Conservation (phyloP, 2,329 filamentous ascomycete species). For the Exserohilum rostratum region DNA sequence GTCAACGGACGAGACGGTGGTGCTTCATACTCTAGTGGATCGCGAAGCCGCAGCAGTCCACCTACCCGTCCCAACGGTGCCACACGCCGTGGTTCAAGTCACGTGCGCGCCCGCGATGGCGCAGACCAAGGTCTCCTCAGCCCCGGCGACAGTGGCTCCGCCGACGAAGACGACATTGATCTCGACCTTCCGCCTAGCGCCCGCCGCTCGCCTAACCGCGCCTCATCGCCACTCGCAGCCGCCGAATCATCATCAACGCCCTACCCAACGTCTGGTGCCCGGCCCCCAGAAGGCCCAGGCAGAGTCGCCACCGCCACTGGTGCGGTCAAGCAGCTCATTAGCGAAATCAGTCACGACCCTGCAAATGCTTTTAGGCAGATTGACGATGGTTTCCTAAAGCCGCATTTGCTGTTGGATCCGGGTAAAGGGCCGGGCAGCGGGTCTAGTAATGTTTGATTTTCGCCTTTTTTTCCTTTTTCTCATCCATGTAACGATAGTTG, state of each 20-base stretch:
- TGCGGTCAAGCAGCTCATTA: constrained; percentile 80
- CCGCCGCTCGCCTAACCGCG: constrained; percentile 52
- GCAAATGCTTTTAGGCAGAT: constrained; percentile 88
- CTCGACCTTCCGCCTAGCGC: constrained; percentile 67
- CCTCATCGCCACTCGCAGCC: constrained; percentile 35
- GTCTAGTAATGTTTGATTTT: constrained; percentile 42
- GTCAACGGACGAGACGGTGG: constrained; percentile 62
- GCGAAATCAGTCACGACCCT: constrained; percentile 79
- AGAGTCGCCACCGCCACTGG: constrained; percentile 70
- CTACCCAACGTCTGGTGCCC: constrained; percentile 51
- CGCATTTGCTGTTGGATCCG: constrained; percentile 80
- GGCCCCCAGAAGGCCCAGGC: constrained; percentile 28
- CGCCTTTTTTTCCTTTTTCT: background rate
- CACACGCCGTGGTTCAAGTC: constrained; percentile 60
- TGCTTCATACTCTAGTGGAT: constrained; percentile 62
- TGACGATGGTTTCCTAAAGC: constrained; percentile 96
- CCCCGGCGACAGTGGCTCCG: constrained; percentile 55
- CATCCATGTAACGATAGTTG: no score
- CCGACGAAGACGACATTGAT: constrained; percentile 60
- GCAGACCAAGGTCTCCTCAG: constrained; percentile 62
- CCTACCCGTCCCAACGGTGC: constrained; percentile 50
- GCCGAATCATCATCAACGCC: constrained; percentile 21
- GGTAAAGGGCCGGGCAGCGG: constrained; percentile 40
- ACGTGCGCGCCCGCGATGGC: constrained; percentile 54
- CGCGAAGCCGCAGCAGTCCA: constrained; percentile 58